phyloP scores from a whole-genome alignment of 2,329 filamentous ascomycete genomes.

The Nannizziopsis barbatae region DNA sequence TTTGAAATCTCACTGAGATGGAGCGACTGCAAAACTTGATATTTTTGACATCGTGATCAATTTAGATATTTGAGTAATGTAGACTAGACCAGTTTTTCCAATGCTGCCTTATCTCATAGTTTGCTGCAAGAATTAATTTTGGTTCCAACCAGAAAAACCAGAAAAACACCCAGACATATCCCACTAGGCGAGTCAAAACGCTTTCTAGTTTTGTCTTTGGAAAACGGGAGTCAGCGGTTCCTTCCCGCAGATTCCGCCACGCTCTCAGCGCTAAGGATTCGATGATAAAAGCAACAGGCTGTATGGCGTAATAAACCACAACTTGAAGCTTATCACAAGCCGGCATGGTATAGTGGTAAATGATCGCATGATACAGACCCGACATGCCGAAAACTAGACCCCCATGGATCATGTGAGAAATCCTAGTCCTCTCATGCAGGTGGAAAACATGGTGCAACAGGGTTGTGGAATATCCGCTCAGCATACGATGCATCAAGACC shows the following conservation, averaged over 20 bases:
- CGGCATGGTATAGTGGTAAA: conserved; percentile 4
- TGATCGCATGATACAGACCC: neutral
- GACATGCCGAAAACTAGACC: conserved; percentile 4
- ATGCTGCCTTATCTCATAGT: neutral
- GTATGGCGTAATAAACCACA: conserved; percentile 4
- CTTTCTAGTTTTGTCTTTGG: neutral
- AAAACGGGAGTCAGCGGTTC: neutral
- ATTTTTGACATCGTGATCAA: neutral
- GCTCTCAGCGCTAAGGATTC: neutral
- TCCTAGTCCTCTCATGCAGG: neutral
- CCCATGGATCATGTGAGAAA: conserved; percentile 4
- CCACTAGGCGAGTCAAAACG: neutral
- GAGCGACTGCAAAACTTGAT: neutral
- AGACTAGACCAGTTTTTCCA: neutral
- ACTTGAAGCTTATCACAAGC: conserved; percentile 1
- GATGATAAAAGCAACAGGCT: conserved; percentile 1
- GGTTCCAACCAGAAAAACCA: conserved; percentile 11
- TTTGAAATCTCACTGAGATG: neutral
- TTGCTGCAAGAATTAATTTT: neutral
- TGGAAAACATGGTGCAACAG: conserved; percentile 1
- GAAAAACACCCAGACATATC: conserved; percentile 4
- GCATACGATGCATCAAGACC: conserved; percentile 2
- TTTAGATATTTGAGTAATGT: neutral
- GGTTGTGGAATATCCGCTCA: neutral
- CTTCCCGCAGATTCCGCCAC: neutral